Percentiles rank a stretch among this genome's conserved stretches.
Conservation (phyloP, 371 early-diverging fungal species). For the Mucor ambiguus region DNA sequence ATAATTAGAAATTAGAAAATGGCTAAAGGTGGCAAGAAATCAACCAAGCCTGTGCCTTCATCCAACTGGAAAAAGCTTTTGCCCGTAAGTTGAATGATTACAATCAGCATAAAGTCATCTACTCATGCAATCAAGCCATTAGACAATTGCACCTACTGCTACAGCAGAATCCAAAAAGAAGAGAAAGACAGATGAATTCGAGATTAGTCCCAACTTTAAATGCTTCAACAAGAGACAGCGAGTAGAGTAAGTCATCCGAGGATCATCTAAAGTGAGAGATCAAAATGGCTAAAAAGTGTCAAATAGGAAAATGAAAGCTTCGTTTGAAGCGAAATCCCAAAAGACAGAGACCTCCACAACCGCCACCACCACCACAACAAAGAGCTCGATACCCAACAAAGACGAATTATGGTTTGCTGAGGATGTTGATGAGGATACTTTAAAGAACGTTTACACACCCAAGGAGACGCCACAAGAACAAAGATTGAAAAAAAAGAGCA, state of each 20-base stretch:
- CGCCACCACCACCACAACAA: conserved; percentile 4
- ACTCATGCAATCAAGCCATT: not conserved
- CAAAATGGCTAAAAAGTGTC: not conserved
- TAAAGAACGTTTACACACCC: conserved; percentile 51
- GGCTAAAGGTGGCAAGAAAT: conserved; percentile 19
- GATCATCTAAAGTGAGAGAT: not conserved
- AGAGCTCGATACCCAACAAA: conserved; percentile 36
- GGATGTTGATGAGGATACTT: conserved; percentile 57
- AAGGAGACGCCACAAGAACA: conserved; percentile 29
- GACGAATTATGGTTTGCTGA: conserved; percentile 64
- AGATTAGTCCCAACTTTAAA: conserved; percentile 30
- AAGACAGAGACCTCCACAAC: not conserved
- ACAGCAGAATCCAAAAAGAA: conserved; percentile 17
- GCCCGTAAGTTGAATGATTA: conserved; percentile 23
- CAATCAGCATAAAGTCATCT: no score
- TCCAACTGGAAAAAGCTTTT: conserved; percentile 62
- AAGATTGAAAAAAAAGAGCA: conserved; percentile 12
- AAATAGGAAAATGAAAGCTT: conserved; percentile 12
- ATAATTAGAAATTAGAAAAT: not conserved
- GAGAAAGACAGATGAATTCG: conserved; percentile 21
- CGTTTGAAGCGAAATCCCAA: conserved; percentile 9
- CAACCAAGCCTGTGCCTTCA: conserved; percentile 43
- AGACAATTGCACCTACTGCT: conserved; percentile 18
- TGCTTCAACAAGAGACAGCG: conserved; percentile 27
- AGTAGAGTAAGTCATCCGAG: conserved; percentile 21